These are phyloP conservation scores for Kluyveromyces marxianus DNA, from an alignment of 1,139 yeast species.

Conservation along the genomic window DNA sequence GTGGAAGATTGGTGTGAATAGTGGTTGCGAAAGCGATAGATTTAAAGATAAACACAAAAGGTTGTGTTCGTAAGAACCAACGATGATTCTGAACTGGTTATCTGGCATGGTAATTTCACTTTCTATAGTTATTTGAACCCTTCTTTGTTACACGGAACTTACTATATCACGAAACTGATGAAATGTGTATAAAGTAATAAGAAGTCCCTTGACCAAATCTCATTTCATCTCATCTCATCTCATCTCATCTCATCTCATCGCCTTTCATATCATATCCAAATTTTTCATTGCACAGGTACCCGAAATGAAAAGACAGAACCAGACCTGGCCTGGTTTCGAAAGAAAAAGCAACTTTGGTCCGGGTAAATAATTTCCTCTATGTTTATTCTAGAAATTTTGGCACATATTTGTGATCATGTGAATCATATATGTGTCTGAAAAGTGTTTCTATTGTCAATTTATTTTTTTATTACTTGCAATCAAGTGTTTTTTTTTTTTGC, in stretches of 20 bases:
- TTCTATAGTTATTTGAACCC: background rate
- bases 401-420: too few relatives aligned
- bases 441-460: too few relatives aligned
- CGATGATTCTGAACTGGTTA: conserved; percentile 64
- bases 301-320: background rate
- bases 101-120: conserved; percentile 11
- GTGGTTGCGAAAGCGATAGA: conserved; percentile 40
- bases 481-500: too few relatives aligned
- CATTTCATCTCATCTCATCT: conserved; percentile 1
- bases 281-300: background rate
- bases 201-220: background rate
- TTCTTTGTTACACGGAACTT: background rate
- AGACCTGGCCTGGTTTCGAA: background rate
- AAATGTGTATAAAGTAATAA: too few relatives aligned
- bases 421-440: too few relatives aligned
- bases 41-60: conserved; percentile 74
- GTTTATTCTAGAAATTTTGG: too few relatives aligned
- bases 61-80: conserved; percentile 95
- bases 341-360: background rate
- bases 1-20: conserved; percentile 90
- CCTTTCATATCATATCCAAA: background rate
- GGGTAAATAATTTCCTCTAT: background rate
- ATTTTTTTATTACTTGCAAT: too few relatives aligned
- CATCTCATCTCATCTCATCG: conserved; percentile 1
- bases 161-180: background rate